A percentile compares a stretch with the other conserved stretches of the same genome.
These are phyloP conservation scores for Powellomyces hirtus DNA, from an alignment of 192 early-diverging fungal genomes.

Conservation along the genomic window DNA sequence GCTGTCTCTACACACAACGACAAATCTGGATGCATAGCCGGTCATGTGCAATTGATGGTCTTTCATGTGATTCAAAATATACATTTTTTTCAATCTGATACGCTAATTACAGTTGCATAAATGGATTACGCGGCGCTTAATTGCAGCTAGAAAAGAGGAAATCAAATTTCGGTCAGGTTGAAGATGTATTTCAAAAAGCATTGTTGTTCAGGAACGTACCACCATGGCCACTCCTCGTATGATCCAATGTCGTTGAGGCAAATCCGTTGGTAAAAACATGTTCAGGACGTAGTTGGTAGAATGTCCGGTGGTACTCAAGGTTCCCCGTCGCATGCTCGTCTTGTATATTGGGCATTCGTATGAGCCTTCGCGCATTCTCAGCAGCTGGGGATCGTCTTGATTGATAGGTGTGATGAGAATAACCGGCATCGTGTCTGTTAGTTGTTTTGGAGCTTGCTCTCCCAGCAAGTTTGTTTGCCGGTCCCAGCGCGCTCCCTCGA, in stretches of 20 bases:
- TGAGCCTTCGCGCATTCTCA: slow-evolving; percentile 20
- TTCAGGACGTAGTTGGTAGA: slow-evolving; percentile 60
- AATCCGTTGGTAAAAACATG: slow-evolving; percentile 43
- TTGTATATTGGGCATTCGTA: slow-evolving; percentile 66
- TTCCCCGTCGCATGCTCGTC: slow-evolving; percentile 55
- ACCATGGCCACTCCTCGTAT: slow-evolving; percentile 53
- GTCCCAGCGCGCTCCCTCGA: slow-evolving; percentile 65
- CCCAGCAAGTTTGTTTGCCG: slow-evolving; percentile 33
- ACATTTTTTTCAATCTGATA: too few species aligned
- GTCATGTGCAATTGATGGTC: too few species aligned
- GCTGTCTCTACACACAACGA: too few species aligned
- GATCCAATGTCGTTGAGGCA: slow-evolving; percentile 50
- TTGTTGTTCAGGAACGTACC: slow-evolving; percentile 10
- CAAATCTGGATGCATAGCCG: too few species aligned
- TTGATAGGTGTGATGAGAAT: slow-evolving; percentile 47
- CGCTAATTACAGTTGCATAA: not conserved
- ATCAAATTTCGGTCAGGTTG: too few species aligned
- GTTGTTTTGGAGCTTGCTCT: slow-evolving; percentile 51
- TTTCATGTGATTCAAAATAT: too few species aligned
- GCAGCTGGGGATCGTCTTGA: slow-evolving; percentile 43
- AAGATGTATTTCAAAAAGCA: too few species aligned
- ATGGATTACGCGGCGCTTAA: slow-evolving; percentile 6
- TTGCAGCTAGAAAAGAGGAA: slow-evolving; percentile 11
- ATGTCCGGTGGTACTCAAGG: slow-evolving; percentile 62
- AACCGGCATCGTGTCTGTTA: slow-evolving; percentile 59